Base-by-base conservation (phyloP, 192 early-diverging fungal species). In the Rhizoclosmatium sp. region DNA sequence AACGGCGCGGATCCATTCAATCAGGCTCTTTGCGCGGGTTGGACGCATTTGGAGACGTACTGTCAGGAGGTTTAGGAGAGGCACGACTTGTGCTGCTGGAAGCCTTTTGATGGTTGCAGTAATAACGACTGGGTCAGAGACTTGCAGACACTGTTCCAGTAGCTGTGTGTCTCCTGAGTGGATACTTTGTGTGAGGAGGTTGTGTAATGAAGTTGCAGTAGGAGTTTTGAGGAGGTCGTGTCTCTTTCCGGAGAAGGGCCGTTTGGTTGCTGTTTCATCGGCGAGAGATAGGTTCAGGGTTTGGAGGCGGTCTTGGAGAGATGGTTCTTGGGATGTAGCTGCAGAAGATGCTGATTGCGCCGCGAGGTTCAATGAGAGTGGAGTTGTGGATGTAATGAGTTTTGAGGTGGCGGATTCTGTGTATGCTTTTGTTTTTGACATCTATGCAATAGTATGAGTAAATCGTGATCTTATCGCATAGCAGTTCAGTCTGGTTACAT, bases 1-100 rank as follows among this genome's bases (percentile, higher is more conserved):
- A 21, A 83, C 56, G 31, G 85, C 79, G 10, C 87, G 82, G 21
- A 89, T 58, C 87, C 87, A 89, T 56, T 89, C 87, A 58, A 89
- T 51, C 19, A 89, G 72, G 7, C 76, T 44, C 2, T 40, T 41
- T 23, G 81, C 87, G 12, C 87, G 80, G 4, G 49, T 81, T 21
- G 87, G 87, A 47, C 74, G 31, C 44, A 76, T 79, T 61, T 84
- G 82, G 45, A 81, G 49, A n/a, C 84, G 60, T 14, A 65, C 47
- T 14, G 81, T 71, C 2, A 89, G 65, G 51, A 83, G 65, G 44
- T 89, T 85, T 59, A 87, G 46, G 39, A 89, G 75, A 1, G 83
- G 85, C 19, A 84, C 69, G 31, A 87, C 85, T 41, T 81, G 78
- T 2, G 59, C 61, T 46, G 85, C 62, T 16, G 81, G 76, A 23